phyloP scores from a whole-genome alignment of 768 basidiomycete genomes.

The Rhizopogon vulgaris region DNA sequence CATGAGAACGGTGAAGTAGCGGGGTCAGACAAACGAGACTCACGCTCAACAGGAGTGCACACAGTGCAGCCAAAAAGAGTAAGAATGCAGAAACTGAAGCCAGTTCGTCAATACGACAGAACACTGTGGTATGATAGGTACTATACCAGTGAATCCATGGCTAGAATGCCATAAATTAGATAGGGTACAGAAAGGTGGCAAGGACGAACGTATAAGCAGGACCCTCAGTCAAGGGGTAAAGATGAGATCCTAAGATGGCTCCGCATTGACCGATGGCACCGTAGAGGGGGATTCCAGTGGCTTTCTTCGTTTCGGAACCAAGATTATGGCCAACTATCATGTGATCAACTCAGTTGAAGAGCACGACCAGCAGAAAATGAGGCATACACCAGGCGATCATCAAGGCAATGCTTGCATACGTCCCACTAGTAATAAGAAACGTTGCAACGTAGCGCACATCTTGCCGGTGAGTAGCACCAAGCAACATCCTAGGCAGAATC shows the following conservation, averaged over 20 bases:
- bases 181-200: not conserved
- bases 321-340: conserved; percentile 34
- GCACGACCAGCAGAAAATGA: not conserved
- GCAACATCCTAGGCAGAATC: conserved; percentile 21
- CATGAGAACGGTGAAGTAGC: not conserved
- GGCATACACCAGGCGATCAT: conserved; percentile 43
- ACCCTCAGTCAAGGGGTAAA: conserved; percentile 36
- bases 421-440: conserved; percentile 40
- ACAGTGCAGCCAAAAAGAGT: not conserved
- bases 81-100: not conserved
- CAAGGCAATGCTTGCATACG: conserved; percentile 39
- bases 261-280: conserved; percentile 38
- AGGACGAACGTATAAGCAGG: conserved; percentile 30
- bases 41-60: not conserved
- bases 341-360: not conserved
- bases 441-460: conserved; percentile 40
- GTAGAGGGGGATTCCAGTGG: conserved; percentile 35
- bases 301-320: conserved; percentile 41
- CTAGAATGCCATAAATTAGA: not conserved
- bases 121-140: not conserved
- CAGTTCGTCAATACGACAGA: not conserved
- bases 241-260: conserved; percentile 33
- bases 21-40: not conserved
- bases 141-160: not conserved
- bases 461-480: conserved; percentile 24